Percentiles rank a stretch among this genome's conserved stretches.
These are phyloP conservation scores for Colletotrichum nymphaeae DNA, from an alignment of 2,329 filamentous ascomycete species.

Conservation along the genomic window DNA sequence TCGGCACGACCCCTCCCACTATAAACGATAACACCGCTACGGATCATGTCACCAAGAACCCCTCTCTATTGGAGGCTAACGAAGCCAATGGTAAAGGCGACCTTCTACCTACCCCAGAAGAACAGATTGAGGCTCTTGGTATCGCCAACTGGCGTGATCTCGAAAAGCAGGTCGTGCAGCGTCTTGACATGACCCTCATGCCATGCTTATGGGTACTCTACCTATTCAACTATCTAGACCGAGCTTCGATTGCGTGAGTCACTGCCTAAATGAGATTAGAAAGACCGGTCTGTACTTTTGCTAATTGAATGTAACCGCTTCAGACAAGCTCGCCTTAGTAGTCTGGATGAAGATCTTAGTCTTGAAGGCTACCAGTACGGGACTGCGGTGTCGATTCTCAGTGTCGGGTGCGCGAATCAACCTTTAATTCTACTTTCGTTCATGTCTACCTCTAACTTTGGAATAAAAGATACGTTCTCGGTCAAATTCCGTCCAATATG, in stretches of 20 bases:
- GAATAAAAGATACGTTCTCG: conserved; percentile 25
- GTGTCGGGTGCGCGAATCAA: conserved; percentile 34
- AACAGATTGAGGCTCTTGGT: conserved; percentile 38
- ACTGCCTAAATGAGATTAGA: rapidly evolving
- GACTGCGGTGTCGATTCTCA: conserved; percentile 41
- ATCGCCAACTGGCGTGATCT: conserved; percentile 37
- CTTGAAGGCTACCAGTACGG: conserved; percentile 41
- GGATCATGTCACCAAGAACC: conserved; percentile 16
- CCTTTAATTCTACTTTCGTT: too few species aligned
- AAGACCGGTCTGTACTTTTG: too few species aligned
- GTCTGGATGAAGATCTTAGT: conserved; percentile 40
- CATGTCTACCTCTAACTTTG: rapidly evolving
- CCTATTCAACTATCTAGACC: conserved; percentile 38
- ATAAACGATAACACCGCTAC: not conserved
- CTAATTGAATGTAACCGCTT: not conserved
- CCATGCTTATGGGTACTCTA: conserved; percentile 39
- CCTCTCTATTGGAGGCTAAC: conserved; percentile 19
- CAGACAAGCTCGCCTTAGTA: conserved; percentile 40
- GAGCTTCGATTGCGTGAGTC: conserved; percentile 37
- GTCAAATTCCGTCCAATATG: conserved; percentile 38
- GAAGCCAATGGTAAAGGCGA: not conserved
- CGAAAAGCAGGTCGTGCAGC: conserved; percentile 38
- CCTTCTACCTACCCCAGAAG: conserved; percentile 29
- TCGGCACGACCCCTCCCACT: not conserved
- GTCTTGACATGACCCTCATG: conserved; percentile 38